A percentile compares a stretch with the other conserved stretches of the same genome.
phyloP scores from a whole-genome alignment of 1,139 yeast species.

The Candida sp. region DNA sequence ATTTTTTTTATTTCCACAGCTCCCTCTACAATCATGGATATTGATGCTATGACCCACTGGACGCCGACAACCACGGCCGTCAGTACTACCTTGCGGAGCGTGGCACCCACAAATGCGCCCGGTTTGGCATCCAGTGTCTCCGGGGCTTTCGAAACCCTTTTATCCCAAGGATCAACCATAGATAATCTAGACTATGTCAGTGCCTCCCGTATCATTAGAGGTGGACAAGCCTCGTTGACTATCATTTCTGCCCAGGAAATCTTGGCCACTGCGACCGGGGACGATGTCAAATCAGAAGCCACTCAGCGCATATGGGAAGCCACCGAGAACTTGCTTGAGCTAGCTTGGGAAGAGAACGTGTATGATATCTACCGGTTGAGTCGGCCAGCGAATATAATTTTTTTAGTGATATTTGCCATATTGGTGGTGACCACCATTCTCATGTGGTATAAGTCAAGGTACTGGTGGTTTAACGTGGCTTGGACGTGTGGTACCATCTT shows the following conservation, averaged over 20 bases:
- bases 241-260: conserved; percentile 37
- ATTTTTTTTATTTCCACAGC: not conserved
- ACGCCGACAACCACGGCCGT: conserved; percentile 14
- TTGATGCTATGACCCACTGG: conserved; percentile 12
- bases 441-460: conserved; percentile 26
- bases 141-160: conserved; percentile 17
- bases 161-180: conserved; percentile 18
- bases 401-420: conserved; percentile 28
- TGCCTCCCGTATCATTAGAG: conserved; percentile 31
- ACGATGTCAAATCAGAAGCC: conserved; percentile 28
- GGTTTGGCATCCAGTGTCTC: conserved; percentile 19
- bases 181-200: conserved; percentile 14
- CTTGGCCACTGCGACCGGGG: conserved; percentile 43
- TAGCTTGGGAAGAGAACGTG: conserved; percentile 28
- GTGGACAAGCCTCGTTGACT: conserved; percentile 42
- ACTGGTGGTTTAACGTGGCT: conserved; percentile 33
- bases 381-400: conserved; percentile 29
- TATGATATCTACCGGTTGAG: conserved; percentile 37
- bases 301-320: conserved; percentile 34
- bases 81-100: conserved; percentile 12
- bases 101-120: conserved; percentile 21
- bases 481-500: conserved; percentile 32
- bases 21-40: conserved; percentile 1
- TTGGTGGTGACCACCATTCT: conserved; percentile 23
- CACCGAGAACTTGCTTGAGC: conserved; percentile 34